phyloP scores from a whole-genome alignment of 805 yeast genomes.

The Martiniozyma abietophila region DNA sequence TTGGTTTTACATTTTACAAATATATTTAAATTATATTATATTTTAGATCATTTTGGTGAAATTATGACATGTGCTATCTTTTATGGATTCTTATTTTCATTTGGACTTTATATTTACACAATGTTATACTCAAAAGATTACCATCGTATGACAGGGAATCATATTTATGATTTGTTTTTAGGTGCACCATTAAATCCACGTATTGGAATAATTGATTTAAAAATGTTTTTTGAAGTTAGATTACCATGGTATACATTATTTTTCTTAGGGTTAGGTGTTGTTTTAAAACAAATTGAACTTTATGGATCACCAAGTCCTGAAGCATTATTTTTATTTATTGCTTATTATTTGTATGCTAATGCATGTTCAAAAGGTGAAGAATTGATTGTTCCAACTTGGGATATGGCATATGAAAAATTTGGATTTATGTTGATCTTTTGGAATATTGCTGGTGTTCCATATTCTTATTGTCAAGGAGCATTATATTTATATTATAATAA shows the following conservation, averaged over 20 bases:
- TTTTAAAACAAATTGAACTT: conserved; percentile 67
- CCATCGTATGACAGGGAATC: conserved; percentile 87
- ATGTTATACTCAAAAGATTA: conserved; percentile 60
- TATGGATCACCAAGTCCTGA: conserved; percentile 78
- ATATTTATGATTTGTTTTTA: conserved; percentile 86
- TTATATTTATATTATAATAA: conserved; percentile 74
- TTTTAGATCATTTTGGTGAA: conserved; percentile 78
- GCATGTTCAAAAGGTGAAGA: conserved; percentile 98
- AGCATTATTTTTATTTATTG: conserved; percentile 61
- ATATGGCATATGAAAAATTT: conserved; percentile 97
- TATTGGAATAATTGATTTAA: conserved; percentile 83
- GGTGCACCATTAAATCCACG: conserved; percentile 97
- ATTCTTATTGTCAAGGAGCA: conserved; percentile 93
- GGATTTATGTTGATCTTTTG: conserved; percentile 99
- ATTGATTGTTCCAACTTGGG: conserved; percentile 96
- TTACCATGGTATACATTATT: conserved; percentile 92
- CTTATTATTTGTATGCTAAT: conserved; percentile 92
- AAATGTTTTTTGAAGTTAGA: conserved; percentile 96
- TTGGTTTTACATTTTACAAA: conserved; percentile 64
- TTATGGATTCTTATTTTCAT: conserved; percentile 62
- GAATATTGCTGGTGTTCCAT: conserved; percentile 99
- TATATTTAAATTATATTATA: conserved; percentile 60
- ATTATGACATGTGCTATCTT: conserved; percentile 88
- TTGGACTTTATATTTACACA: conserved; percentile 62
- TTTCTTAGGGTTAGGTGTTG: conserved; percentile 66